phyloP scores from a whole-genome alignment of 768 basidiomycete species.

The Boletus rex-veris region DNA sequence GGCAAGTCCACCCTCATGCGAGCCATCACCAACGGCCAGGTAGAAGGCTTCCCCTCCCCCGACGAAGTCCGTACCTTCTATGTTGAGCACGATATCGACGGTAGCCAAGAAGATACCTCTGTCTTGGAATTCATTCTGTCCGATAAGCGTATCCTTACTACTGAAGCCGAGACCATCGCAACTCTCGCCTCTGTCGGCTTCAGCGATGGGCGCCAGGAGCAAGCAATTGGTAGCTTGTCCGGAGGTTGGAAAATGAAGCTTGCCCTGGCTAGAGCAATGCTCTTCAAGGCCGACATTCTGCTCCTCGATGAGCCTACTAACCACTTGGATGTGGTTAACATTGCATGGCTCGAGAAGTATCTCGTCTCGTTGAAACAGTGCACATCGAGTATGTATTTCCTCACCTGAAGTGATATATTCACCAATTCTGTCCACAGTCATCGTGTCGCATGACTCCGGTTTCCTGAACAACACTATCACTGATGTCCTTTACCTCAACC shows the following conservation, averaged over 20 bases:
- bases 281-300: slow-evolving; percentile 97
- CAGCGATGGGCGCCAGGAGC: slow-evolving; percentile 78
- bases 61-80: slow-evolving; percentile 98
- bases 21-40: slow-evolving; percentile 91
- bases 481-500: slow-evolving; percentile 95
- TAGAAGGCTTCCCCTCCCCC: slow-evolving; percentile 97
- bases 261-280: slow-evolving; percentile 92
- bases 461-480: slow-evolving; percentile 99
- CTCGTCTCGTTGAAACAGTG: slow-evolving; percentile 82
- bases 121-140: slow-evolving; percentile 83
- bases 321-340: slow-evolving; percentile 95
- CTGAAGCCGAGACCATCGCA: slow-evolving; percentile 66
- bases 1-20: slow-evolving; percentile 96
- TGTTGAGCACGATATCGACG: slow-evolving; percentile 99
- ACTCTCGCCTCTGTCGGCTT: slow-evolving; percentile 92
- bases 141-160: slow-evolving; percentile 78
- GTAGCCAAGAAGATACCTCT: slow-evolving; percentile 87
- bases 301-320: slow-evolving; percentile 96
- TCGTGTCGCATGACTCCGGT: slow-evolving; percentile 95
- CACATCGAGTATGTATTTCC: slow-evolving; percentile 71
- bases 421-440: slow-evolving; percentile 48
- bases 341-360: slow-evolving; percentile 96
- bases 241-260: slow-evolving; percentile 99
- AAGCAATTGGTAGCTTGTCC: slow-evolving; percentile 85
- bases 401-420: background rate